phyloP scores from a whole-genome alignment of 2,329 filamentous ascomycete genomes.

The Aspergillus phoenicis region DNA sequence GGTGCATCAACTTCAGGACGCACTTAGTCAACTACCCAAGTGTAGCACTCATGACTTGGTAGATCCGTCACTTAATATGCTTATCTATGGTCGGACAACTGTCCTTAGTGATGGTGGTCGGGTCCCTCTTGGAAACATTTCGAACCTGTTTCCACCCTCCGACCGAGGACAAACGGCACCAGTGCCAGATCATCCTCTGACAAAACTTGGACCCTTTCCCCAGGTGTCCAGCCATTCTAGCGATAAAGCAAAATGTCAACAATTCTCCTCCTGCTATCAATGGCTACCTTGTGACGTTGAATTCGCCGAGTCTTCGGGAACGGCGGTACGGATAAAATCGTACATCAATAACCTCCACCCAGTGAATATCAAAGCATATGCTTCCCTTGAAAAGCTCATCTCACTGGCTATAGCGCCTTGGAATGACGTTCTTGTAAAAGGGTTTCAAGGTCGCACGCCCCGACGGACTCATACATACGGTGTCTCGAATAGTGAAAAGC shows the following conservation, averaged over 20 bases:
- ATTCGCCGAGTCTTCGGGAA: not conserved
- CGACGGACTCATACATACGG: not conserved
- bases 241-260: not conserved
- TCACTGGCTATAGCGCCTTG: not conserved
- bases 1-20: not conserved
- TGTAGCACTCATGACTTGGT: not conserved
- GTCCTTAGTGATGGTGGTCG: not conserved
- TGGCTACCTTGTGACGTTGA: slow-evolving; percentile 5
- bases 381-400: not conserved
- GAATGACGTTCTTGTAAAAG: not conserved
- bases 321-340: not conserved
- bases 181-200: not conserved
- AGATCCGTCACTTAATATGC: slow-evolving; percentile 1
- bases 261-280: not conserved
- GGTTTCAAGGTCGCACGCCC: not conserved
- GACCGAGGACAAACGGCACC: not conserved
- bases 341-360: slow-evolving; percentile 5
- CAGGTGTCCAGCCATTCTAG: too few species aligned
- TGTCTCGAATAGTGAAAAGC: not conserved
- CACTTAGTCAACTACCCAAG: not conserved
- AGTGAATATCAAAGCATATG: not conserved
- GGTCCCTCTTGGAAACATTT: not conserved
- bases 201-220: not conserved
- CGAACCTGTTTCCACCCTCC: not conserved
- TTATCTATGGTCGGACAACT: not conserved